Evolutionary conservation across 805 yeast genomes (phyloP).

Genomic region (Starmerella kuoi): DNA sequence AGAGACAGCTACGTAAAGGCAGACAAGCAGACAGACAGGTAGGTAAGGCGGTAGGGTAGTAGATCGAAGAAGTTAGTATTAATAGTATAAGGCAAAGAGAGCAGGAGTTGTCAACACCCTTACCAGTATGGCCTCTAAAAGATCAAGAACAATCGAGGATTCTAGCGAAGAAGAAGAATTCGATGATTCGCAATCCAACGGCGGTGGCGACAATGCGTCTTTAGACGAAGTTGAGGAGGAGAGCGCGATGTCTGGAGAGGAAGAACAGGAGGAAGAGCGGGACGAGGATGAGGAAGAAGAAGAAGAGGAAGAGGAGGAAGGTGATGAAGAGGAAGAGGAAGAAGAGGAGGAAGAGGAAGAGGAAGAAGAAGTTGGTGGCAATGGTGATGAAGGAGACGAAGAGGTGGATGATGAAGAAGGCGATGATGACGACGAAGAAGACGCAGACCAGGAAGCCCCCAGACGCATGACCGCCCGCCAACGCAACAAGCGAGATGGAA

Average conservation of each 20-base stretch:
- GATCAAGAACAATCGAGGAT: conserved; percentile 10
- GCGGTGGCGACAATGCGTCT: neutral
- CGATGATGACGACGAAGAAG: conserved; percentile 21
- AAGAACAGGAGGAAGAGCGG: conserved; percentile 15
- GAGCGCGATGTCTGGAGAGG: conserved; percentile 7
- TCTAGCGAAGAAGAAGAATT: conserved; percentile 19
- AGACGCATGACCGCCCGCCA: conserved; percentile 33
- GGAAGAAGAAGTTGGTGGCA: conserved; percentile 12
- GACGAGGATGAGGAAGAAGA: conserved; percentile 18
- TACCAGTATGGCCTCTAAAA: neutral
- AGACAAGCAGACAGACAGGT: no score
- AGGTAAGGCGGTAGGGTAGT: no score
- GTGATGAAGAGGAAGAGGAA: conserved; percentile 20
- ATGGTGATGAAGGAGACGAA: conserved; percentile 18
- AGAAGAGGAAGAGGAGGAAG: conserved; percentile 21
- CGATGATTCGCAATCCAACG: neutral
- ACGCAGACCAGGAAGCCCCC: neutral
- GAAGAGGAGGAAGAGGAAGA: conserved; percentile 21
- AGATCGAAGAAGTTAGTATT: no score
- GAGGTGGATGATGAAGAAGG: conserved; percentile 18
- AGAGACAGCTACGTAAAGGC: no score
- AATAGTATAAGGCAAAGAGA: no score
- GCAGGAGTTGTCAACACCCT: neutral
- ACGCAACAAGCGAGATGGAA: conserved; percentile 26
- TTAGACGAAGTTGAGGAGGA: conserved; percentile 3